Evolutionary conservation across 805 yeast genomes (phyloP).

Genomic region (Metschnikowia amazonensis): DNA sequence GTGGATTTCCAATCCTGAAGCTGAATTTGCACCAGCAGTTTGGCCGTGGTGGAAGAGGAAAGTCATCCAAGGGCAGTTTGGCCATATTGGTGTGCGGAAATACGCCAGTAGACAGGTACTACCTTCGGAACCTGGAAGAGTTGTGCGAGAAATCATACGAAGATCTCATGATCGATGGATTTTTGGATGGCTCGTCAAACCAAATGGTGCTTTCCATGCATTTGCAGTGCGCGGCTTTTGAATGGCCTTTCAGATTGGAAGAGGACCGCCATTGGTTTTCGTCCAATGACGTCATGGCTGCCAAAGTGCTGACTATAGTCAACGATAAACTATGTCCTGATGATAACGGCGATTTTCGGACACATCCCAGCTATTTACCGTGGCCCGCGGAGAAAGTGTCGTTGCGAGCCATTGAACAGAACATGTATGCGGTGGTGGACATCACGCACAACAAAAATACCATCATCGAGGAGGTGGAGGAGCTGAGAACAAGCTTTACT

Average conservation of each 20-base stretch:
- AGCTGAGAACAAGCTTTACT: slow-evolving; percentile 84
- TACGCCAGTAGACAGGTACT: slow-evolving; percentile 83
- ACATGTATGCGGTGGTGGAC: slow-evolving; percentile 84
- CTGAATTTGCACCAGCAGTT: slow-evolving; percentile 91
- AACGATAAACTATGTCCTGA: slow-evolving; percentile 35
- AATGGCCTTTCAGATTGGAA: slow-evolving; percentile 57
- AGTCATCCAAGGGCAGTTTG: slow-evolving; percentile 63
- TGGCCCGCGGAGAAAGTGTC: slow-evolving; percentile 78
- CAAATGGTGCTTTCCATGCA: slow-evolving; percentile 67
- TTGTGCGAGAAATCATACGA: slow-evolving; percentile 44
- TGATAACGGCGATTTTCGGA: slow-evolving; percentile 27
- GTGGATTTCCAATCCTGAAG: slow-evolving; percentile 88
- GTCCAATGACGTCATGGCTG: slow-evolving; percentile 21
- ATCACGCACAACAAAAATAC: slow-evolving; percentile 70
- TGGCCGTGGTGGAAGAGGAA: slow-evolving; percentile 95
- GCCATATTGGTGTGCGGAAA: slow-evolving; percentile 81
- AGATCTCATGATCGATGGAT: slow-evolving; percentile 38
- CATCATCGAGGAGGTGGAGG: slow-evolving; percentile 86
- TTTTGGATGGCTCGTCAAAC: slow-evolving; percentile 32
- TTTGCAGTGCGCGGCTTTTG: slow-evolving; percentile 92
- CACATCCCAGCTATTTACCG: slow-evolving; percentile 56
- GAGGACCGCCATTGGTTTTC: slow-evolving; percentile 59
- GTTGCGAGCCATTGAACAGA: slow-evolving; percentile 79
- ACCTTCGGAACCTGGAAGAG: slow-evolving; percentile 63
- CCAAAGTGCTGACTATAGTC: slow-evolving; percentile 31